A percentile compares a stretch with the other conserved stretches of the same genome.
phyloP scores from a whole-genome alignment of 495 filamentous ascomycete genomes.

The Podospora australis region DNA sequence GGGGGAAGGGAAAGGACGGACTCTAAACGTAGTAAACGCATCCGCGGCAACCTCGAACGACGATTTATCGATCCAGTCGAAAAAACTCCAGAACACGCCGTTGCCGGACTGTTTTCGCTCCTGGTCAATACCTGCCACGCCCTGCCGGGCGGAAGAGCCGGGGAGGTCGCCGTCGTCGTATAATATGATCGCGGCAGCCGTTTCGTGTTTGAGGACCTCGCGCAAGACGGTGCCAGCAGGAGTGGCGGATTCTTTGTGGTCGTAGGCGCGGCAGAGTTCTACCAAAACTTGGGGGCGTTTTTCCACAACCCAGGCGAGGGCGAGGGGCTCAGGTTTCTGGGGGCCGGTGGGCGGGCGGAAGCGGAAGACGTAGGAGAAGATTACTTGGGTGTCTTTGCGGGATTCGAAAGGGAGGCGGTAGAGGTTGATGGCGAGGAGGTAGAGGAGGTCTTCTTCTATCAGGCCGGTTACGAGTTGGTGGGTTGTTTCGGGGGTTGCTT shows the following conservation, averaged over 20 bases:
- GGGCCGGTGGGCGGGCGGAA: conserved; percentile 59
- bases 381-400: conserved; percentile 81
- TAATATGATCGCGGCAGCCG: conserved; percentile 79
- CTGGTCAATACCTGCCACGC: conserved; percentile 60
- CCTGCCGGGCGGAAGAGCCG: conserved; percentile 44
- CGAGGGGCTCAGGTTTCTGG: conserved; percentile 61
- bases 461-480: conserved; percentile 70
- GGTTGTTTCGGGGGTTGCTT: conserved; percentile 79
- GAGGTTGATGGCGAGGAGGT: conserved; percentile 70
- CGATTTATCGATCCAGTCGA: conserved; percentile 90
- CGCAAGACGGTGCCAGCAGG: conserved; percentile 85
- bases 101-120: conserved; percentile 60
- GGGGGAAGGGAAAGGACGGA: conserved; percentile 36
- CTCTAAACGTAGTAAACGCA: conserved; percentile 93
- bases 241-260: conserved; percentile 83
- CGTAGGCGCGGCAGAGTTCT: conserved; percentile 84
- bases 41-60: conserved; percentile 96
- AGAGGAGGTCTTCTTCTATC: conserved; percentile 82
- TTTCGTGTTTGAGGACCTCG: conserved; percentile 87
- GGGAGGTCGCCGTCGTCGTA: conserved; percentile 74
- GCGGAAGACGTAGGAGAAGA: conserved; percentile 81
- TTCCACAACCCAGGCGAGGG: conserved; percentile 78
- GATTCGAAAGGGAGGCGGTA: conserved; percentile 87
- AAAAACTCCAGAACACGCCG: conserved; percentile 96
- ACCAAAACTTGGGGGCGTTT: conserved; percentile 80